phyloP scores from a whole-genome alignment of 2,329 filamentous ascomycete species.

The Daldinia eschscholtzii region DNA sequence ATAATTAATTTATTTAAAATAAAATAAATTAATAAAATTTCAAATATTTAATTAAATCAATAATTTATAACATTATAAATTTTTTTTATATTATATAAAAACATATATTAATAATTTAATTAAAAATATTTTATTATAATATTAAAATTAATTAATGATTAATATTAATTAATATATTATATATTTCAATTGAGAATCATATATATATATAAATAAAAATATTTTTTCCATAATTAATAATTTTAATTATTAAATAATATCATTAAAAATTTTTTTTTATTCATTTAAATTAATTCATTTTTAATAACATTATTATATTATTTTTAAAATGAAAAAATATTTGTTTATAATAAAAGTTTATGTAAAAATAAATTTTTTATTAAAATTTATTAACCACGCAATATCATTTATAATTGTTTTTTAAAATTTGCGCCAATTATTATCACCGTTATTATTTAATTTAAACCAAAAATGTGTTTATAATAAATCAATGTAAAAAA shows the following conservation, averaged over 20 bases:
- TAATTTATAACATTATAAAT: neutral
- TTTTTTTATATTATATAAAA: neutral
- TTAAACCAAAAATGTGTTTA: neutral
- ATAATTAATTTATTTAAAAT: neutral
- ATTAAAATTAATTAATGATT: slow-evolving; percentile 3
- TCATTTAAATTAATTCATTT: neutral
- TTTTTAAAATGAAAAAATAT: neutral
- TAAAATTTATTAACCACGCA: neutral
- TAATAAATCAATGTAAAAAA: neutral
- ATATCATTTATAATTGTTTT: neutral
- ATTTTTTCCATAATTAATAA: neutral
- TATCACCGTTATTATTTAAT: neutral
- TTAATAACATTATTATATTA: neutral
- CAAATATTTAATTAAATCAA: neutral
- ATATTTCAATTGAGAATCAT: neutral
- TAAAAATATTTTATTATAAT: neutral
- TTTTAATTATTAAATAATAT: neutral
- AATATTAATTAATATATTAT: neutral
- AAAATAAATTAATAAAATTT: neutral
- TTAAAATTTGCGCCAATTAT: neutral
- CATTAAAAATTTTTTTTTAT: neutral
- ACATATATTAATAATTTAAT: slow-evolving; percentile 3
- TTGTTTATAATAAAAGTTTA: neutral
- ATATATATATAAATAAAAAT: slow-evolving; percentile 1
- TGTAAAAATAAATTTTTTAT: neutral